These are phyloP conservation scores for Schwanniomyces yamadae DNA, from an alignment of 805 yeast genomes.

Conservation along the genomic window DNA sequence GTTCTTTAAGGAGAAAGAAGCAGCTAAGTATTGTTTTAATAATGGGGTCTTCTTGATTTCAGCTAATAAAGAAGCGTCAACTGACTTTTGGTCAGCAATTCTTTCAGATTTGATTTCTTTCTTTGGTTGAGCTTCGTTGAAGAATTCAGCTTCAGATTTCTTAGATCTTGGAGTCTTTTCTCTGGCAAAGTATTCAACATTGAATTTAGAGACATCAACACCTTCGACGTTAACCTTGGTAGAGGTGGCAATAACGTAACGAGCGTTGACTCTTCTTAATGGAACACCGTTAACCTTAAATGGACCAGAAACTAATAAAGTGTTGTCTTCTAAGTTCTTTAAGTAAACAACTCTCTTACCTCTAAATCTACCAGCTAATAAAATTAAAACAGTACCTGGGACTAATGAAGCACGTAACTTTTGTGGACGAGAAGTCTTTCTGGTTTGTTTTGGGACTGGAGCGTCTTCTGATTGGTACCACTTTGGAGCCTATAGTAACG, in stretches of 20 bases:
- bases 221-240: conserved; percentile 80
- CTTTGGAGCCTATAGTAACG: conserved; percentile 63
- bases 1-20: conserved; percentile 94
- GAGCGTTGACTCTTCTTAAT: conserved; percentile 97
- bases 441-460: conserved; percentile 82
- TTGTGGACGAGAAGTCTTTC: conserved; percentile 92
- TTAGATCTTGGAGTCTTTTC: conserved; percentile 81
- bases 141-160: conserved; percentile 91
- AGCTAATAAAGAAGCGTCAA: conserved; percentile 87
- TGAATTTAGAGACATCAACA: conserved; percentile 87
- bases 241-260: conserved; percentile 98
- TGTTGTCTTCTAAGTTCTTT: conserved; percentile 96
- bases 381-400: conserved; percentile 96
- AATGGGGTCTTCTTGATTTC: conserved; percentile 97
- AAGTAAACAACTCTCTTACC: conserved; percentile 99
- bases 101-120: conserved; percentile 89
- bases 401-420: conserved; percentile 92
- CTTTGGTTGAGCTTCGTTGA: conserved; percentile 73
- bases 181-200: conserved; percentile 94
- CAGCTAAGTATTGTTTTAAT: conserved; percentile 92
- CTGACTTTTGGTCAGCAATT: conserved; percentile 93
- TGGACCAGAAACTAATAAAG: conserved; percentile 96
- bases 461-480: conserved; percentile 94
- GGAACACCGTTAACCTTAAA: conserved; percentile 99
- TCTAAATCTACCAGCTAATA: conserved; percentile 99